Evolutionary conservation across 1,139 yeast genomes (phyloP), one percentile per base, ranked within the genome.

Genomic region (Geotrichum reessii): DNA sequence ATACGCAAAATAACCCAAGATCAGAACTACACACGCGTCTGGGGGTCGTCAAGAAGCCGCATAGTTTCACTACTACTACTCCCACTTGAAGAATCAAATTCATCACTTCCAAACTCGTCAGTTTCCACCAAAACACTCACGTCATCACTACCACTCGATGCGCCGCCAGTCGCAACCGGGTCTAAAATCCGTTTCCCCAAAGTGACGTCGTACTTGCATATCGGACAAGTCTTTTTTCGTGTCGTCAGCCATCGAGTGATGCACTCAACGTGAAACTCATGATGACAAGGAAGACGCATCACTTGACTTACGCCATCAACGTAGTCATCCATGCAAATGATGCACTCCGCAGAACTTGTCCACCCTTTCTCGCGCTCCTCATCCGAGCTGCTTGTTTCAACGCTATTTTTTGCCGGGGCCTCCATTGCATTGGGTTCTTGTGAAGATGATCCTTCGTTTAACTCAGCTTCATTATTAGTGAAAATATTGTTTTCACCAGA

Each of bases 201-300:
- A 12, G 67, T 64, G 50, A 68, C 65, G 48, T 69, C 72, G 19
- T 71, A 69, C 64, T 73, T 73, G 64, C 75, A 72, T 31, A 73
- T 73, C 19, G 75, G 75, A 57, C 75, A 72, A 3, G 73, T 72
- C 62, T 70, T 69, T 61, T 73, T 71, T 31, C 73, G 69, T 46
- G 65, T 65, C 5, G 74, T 65, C 7, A 75, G 69, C 80, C 80
- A 76, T 33, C 71, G 70, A 14, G 74, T 66, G 27, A 76, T 73
- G 63, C 80, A 76, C 17, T 66, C 69, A 7, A 67, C 68, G 62
- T 77, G 80, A 65, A 74, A 77, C 63, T 76, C 78, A 63, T 77
- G 80, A 11, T 71, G 71, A 61, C 80, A 76, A 1, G 80, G 80
- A 42, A 76, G 66, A 37, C 69, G 67, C 76, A 75, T 69, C 33